Evolutionary conservation across 2,329 filamentous ascomycete species (phyloP).

Genomic region (Colletotrichum sp.): DNA sequence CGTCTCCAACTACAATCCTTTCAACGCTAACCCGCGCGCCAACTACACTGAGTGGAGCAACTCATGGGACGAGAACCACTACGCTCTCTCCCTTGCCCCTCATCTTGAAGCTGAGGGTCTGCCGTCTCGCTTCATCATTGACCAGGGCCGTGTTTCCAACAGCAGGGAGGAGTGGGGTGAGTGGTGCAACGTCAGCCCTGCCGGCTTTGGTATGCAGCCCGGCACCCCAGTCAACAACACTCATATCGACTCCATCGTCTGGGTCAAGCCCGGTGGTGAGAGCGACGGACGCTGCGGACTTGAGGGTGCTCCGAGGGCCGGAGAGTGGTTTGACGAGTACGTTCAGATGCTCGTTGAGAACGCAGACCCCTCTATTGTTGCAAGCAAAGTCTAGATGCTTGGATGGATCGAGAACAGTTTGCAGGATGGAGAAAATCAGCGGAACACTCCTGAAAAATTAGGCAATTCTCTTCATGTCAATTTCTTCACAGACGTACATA

Average conservation of each 20-base stretch:
- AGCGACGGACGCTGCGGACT: slow-evolving; percentile 45
- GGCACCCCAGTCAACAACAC: slow-evolving; percentile 39
- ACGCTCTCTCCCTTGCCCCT: slow-evolving; percentile 41
- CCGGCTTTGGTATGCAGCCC: slow-evolving; percentile 43
- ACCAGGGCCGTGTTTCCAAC: slow-evolving; percentile 47
- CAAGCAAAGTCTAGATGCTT: background rate
- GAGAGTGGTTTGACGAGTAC: slow-evolving; percentile 47
- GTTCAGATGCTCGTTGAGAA: slow-evolving; percentile 45
- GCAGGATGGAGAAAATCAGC: background rate
- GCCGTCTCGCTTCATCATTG: slow-evolving; percentile 49
- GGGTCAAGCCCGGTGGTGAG: slow-evolving; percentile 51
- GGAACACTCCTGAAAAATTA: background rate
- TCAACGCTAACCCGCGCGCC: slow-evolving; percentile 40
- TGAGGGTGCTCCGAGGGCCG: slow-evolving; percentile 40
- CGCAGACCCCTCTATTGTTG: slow-evolving; percentile 29
- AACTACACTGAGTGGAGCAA: slow-evolving; percentile 45
- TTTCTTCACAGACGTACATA: background rate
- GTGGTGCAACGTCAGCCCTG: slow-evolving; percentile 48
- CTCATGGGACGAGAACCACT: slow-evolving; percentile 46
- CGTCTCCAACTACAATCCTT: slow-evolving; percentile 47
- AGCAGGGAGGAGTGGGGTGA: slow-evolving; percentile 44
- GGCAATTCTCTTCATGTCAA: background rate
- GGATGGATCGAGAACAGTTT: background rate
- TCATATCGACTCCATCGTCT: slow-evolving; percentile 46
- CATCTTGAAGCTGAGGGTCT: slow-evolving; percentile 42